Base-by-base conservation (phyloP, 129 eudicot species). In the Tagetes patula region DNA sequence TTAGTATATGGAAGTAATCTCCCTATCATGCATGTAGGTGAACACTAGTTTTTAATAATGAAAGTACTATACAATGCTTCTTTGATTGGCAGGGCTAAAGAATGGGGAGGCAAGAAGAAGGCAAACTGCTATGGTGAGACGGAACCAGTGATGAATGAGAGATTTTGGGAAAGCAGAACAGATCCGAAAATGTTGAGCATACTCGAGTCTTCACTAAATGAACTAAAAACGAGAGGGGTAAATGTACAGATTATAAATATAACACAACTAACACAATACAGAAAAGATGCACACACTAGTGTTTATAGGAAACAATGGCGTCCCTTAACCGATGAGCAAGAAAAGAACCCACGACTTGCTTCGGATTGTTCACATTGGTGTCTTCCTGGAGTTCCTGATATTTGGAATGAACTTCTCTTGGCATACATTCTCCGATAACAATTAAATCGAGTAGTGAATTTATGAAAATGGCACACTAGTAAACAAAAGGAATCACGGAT, bases 341-440 rank as follows among this genome's bases (percentile, higher is more conserved):
- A 59, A 13, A 48, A 84, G 37, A 68, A 70, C 6, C 94, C 91
- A 0, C 12, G 43, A 2, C 36, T 64, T 36, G 79, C 65, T 77
- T 82, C 96, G n/a, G 96, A 90, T 83, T 90, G 96, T 53, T 66
- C 79, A 48, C 96, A 89, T 59, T 89, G 96, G 96, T 89, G 96
- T 63, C 88, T 89, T 67, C 92, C 96, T 1, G 92, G 96, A 68
- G 90, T 89, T 65, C 92, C 96, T 37, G 96, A 89, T 78, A 84
- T 60, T 14, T 89, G 96, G 96, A 89, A 89, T 70, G 80, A 89
- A 46, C 82, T 89, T 7, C 82, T 89, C 56, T 80, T 84, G 72
- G 92, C 92, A 46, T 73, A 71, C 46, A 70, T 80, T 66, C 75
- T 75, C 40, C 40, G 12, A 7, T 9, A 46, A 45, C n/a, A 41